These are phyloP conservation scores for Neocucurbitaria cava DNA, from an alignment of 2,329 filamentous ascomycete genomes.

Conservation along the genomic window DNA sequence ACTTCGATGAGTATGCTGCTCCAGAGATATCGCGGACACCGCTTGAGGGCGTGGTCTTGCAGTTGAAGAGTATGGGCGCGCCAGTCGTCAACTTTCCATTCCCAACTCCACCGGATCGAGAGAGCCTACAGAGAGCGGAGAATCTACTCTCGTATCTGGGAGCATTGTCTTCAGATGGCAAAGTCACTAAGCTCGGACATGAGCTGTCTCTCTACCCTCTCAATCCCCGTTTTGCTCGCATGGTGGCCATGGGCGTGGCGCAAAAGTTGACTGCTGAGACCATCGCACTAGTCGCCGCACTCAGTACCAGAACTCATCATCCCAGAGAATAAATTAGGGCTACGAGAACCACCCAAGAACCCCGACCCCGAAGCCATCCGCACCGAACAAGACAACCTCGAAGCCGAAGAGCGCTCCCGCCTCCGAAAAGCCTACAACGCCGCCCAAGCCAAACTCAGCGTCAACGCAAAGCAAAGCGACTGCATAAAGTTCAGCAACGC, in stretches of 20 bases:
- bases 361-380: slow-evolving; percentile 53
- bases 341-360: slow-evolving; percentile 57
- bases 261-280: slow-evolving; percentile 85
- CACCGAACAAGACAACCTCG: slow-evolving; percentile 71
- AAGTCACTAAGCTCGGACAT: slow-evolving; percentile 79
- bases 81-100: slow-evolving; percentile 95
- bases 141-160: slow-evolving; percentile 85
- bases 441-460: slow-evolving; percentile 78
- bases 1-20: slow-evolving; percentile 84
- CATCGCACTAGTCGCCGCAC: slow-evolving; percentile 83
- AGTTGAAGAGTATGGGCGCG: slow-evolving; percentile 93
- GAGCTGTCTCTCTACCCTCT: slow-evolving; percentile 90
- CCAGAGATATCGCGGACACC: slow-evolving; percentile 91
- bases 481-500: slow-evolving; percentile 90
- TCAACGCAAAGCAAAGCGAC: slow-evolving; percentile 80
- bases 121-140: slow-evolving; percentile 81
- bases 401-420: slow-evolving; percentile 73
- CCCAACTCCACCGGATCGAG: slow-evolving; percentile 82
- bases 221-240: slow-evolving; percentile 88
- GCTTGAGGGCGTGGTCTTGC: slow-evolving; percentile 86
- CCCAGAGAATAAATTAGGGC: slow-evolving; percentile 77
- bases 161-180: slow-evolving; percentile 73
- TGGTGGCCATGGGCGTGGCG: slow-evolving; percentile 85
- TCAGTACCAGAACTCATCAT: slow-evolving; percentile 91
- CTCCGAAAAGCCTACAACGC: slow-evolving; percentile 71